Evolutionary conservation across 164 flowering plant species (phyloP).

Genomic region (Stephania cephalantha): DNA sequence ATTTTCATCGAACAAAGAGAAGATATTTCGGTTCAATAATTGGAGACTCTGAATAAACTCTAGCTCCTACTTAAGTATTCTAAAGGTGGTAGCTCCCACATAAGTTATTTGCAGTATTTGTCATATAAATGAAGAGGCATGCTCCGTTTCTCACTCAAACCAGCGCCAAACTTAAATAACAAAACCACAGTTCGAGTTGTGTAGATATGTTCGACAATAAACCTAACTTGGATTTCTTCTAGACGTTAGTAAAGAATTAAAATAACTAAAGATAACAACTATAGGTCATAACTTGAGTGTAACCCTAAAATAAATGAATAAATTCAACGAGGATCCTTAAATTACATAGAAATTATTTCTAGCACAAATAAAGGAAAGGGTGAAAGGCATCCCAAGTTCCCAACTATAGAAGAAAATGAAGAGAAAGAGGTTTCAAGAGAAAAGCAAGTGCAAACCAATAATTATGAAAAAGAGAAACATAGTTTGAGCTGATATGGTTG

Average conservation of each 20-base stretch:
- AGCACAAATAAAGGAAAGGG: background rate
- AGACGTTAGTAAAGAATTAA: too few species aligned
- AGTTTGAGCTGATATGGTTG: background rate
- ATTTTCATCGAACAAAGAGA: too few species aligned
- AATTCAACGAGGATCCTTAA: background rate
- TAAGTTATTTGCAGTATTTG: background rate
- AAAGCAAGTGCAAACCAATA: background rate
- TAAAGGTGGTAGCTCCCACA: too few species aligned
- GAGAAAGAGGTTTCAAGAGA: background rate
- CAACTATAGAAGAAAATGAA: background rate
- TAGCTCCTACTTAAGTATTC: background rate
- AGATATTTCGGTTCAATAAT: background rate
- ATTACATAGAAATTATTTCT: background rate
- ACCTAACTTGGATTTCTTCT: too few species aligned
- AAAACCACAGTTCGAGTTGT: background rate
- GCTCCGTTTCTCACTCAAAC: background rate
- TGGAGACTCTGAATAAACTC: background rate
- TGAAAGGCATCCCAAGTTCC: background rate
- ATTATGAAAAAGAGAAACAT: background rate
- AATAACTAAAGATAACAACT: too few species aligned
- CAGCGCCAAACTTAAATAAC: background rate
- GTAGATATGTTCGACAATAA: background rate
- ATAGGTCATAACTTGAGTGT: too few species aligned
- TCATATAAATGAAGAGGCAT: background rate
- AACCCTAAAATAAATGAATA: background rate